Evolutionary conservation across 1,284 basidiomycete genomes (phyloP), one percentile per base, ranked within the genome.

Genomic region (Cutaneotrichosporon daszewskae): DNA sequence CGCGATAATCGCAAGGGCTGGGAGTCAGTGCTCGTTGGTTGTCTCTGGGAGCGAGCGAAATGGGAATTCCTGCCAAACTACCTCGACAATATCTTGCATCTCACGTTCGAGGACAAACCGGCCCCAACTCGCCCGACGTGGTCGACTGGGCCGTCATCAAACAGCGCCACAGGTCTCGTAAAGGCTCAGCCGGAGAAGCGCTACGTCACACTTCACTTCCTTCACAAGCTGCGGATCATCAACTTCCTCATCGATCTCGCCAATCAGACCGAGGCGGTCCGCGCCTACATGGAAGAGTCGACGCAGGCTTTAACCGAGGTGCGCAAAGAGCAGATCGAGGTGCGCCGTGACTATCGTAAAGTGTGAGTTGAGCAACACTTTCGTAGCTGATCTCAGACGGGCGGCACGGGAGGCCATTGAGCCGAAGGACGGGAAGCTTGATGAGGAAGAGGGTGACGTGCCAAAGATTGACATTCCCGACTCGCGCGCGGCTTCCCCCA

Each of bases 321-420:
- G 39, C 75, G 94, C 53, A 98, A 98, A 73, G 89, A 94, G 68
- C 88, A 92, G 68, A 87, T 94, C 27, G 94, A 98, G 55, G 80
- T 92, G 40, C 92, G 91, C 68, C 77, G 92, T 49, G 77, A 83
- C 56, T 84, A 85, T 72, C 91, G 88, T 69, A 81, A 84, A 62
- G 77, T 83, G 87, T 90, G 66, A 73, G 87, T 80, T 23, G 31
- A 31, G 18, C 16, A 17, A 19, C 17, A 3, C 14, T 7, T 14
- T 8, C 8, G 19, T 18, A 16, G 27, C 42, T 47, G 23, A 43
- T 34, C 22, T 3, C 44, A 68, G 64, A 18, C 62, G 76, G 37
- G 72, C 71, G 37, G 72, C 68, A 40, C 57, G 52, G 20, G 64
- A 64, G 18, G 64, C 57, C 2, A 49, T 68, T 5, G 70, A 71